phyloP scores from a whole-genome alignment of 495 filamentous ascomycete genomes.

The Penicillium subrubescens region DNA sequence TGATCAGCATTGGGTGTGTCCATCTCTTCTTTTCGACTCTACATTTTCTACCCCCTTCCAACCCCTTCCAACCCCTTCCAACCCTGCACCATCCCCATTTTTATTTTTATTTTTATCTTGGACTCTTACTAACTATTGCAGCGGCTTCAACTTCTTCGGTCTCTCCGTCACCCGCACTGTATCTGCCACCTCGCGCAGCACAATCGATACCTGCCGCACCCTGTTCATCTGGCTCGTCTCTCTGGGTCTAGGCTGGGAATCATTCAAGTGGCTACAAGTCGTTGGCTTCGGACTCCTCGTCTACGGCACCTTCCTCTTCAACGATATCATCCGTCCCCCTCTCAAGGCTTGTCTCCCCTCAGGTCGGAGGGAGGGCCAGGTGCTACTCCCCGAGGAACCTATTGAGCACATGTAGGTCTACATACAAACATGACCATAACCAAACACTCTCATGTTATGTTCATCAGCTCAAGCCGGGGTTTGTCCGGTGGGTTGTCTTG shows the following conservation, averaged over 20 bases:
- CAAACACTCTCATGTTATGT: not conserved
- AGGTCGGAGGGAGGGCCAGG: slow-evolving; percentile 44
- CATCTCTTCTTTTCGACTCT: not conserved
- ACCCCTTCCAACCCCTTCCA: not conserved
- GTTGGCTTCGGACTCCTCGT: slow-evolving; percentile 85
- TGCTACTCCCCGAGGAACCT: slow-evolving; percentile 80
- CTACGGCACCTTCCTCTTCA: slow-evolving; percentile 97
- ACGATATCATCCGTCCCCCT: slow-evolving; percentile 85
- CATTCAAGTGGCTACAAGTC: slow-evolving; percentile 97
- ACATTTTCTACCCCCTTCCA: not conserved
- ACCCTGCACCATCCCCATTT: not conserved
- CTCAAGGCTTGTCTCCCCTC: slow-evolving; percentile 59
- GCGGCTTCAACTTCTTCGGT: slow-evolving; percentile 98
- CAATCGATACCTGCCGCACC: slow-evolving; percentile 96
- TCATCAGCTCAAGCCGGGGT: not conserved
- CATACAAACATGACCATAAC: not conserved
- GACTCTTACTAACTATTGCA: slow-evolving; percentile 28
- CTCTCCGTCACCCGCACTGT: slow-evolving; percentile 87
- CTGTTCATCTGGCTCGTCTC: slow-evolving; percentile 98
- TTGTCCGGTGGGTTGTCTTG: not conserved
- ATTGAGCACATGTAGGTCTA: slow-evolving; percentile 67
- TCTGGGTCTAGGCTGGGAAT: slow-evolving; percentile 91
- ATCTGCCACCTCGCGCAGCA: slow-evolving; percentile 87
- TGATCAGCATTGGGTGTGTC: slow-evolving; percentile 92
- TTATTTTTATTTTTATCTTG: not conserved